These are phyloP conservation scores for Boletus pseudo-olivaceus DNA, from an alignment of 768 basidiomycete genomes.

Conservation along the genomic window DNA sequence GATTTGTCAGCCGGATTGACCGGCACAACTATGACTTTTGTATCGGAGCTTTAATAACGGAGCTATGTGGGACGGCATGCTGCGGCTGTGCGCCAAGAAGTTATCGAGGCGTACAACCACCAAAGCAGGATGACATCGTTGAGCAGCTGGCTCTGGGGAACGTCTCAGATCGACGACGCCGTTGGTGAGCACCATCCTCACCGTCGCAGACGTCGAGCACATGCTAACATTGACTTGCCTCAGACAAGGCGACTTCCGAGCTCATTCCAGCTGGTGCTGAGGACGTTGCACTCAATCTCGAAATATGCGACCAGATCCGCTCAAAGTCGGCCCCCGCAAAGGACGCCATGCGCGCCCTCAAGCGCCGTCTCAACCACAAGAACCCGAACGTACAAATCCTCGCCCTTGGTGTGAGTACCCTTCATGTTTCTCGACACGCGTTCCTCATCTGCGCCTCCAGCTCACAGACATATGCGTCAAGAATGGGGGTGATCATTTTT, in stretches of 20 bases:
- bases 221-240: conserved; percentile 26
- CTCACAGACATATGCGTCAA: conserved; percentile 91
- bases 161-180: conserved; percentile 78
- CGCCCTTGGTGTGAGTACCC: conserved; percentile 68
- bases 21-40: background rate
- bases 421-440: background rate
- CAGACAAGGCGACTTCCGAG: conserved; percentile 95
- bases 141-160: conserved; percentile 75
- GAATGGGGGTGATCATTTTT: conserved; percentile 93
- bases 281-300: conserved; percentile 90
- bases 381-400: conserved; percentile 94
- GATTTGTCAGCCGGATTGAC: background rate
- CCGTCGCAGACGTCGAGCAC: conserved; percentile 5
- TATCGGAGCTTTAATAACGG: conserved; percentile 24
- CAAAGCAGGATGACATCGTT: conserved; percentile 49
- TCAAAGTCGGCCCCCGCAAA: conserved; percentile 84
- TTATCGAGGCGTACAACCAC: conserved; percentile 12
- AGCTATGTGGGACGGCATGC: conserved; percentile 15
- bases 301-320: conserved; percentile 95
- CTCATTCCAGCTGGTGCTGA: conserved; percentile 77
- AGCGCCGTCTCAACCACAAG: conserved; percentile 84
- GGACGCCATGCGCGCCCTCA: conserved; percentile 85
- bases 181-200: conserved; percentile 52
- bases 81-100: conserved; percentile 14
- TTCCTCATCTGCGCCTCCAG: conserved; percentile 36